Evolutionary conservation across 768 basidiomycete species (phyloP), one percentile per base, ranked within the genome.

Genomic region (Holtermanniella nyarrowii): DNA sequence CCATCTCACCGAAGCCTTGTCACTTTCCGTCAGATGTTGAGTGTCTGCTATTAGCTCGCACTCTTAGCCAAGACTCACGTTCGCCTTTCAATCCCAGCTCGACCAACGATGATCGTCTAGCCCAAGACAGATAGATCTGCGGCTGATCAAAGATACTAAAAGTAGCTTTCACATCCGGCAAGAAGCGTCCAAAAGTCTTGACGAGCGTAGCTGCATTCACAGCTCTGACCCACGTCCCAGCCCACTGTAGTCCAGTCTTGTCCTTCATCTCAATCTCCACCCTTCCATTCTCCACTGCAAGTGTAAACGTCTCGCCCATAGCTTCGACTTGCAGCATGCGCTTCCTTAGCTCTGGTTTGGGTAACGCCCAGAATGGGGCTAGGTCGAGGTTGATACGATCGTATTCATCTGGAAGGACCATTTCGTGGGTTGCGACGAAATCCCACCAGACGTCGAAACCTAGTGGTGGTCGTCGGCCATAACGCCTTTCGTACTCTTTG

Each of bases 381-480:
- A 69, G 48, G 46, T 69, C 70, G 2, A 69, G 55, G 49, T 71
- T 66, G 26, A 69, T 66, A 53, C 69, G 52, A 52, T 71, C 69
- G 44, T 71, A 71, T 27, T 71, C 69, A 51, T 71, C 69, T 16
- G 69, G 69, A 25, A 71, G 44, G 11, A 71, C 56, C 21, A 71
- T 45, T n/a, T 65, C 52, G 50, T 63, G 47, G 12, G 47, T 44
- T 52, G 55, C 55, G 0, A 61, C 66, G 48, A 61, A 69, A 0
- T 71, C 62, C 69, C 69, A 71, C 72, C 72, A 73, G 14, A 59
- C 42, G 52, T 74, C 73, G 44, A 73, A 74, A 1, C 74, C 74
- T 56, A 62, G 72, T 5, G 74, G 74, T 16, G 74, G 74, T 16
- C 51, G 49, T 10, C 74, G 52, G 14, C 69, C 70, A 51, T 75